Evolutionary conservation across 1,139 yeast species (phyloP).

Genomic region (Sugiyamaella castrensis): DNA sequence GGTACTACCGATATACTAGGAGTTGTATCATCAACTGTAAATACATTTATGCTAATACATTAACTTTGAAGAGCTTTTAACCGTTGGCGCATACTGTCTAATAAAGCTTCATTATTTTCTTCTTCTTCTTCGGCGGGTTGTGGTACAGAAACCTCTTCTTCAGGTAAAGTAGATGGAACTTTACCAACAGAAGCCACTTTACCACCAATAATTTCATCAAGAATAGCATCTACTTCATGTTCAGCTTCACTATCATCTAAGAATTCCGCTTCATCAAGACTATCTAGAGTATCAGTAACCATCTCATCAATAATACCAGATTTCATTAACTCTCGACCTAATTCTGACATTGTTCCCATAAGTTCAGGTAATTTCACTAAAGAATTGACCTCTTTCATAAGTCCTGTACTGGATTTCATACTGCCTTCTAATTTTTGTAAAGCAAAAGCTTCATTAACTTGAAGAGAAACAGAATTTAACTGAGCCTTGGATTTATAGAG

Average conservation of each 20-base stretch:
- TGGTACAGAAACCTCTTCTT: conserved; percentile 46
- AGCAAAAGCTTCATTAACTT: conserved; percentile 89
- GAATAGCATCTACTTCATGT: conserved; percentile 61
- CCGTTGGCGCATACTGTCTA: conserved; percentile 86
- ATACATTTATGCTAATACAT: too few relatives aligned
- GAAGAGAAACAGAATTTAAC: conserved; percentile 79
- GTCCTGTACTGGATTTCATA: conserved; percentile 70
- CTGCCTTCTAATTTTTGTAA: conserved; percentile 80
- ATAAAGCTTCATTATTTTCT: conserved; percentile 68
- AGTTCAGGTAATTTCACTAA: conserved; percentile 78
- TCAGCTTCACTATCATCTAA: conserved; percentile 68
- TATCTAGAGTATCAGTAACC: conserved; percentile 87
- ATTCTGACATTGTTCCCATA: conserved; percentile 78
- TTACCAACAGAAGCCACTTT: conserved; percentile 38
- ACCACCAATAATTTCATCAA: conserved; percentile 49
- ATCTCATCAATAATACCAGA: conserved; percentile 92
- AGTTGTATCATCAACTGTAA: too few relatives aligned
- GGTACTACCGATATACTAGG: too few relatives aligned
- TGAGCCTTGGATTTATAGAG: conserved; percentile 81
- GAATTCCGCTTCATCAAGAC: conserved; percentile 61
- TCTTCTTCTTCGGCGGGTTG: conserved; percentile 48
- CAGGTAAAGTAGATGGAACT: conserved; percentile 38
- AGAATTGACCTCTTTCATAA: conserved; percentile 86
- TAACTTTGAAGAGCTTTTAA: conserved; percentile 79
- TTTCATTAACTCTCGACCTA: conserved; percentile 80